phyloP scores from a whole-genome alignment of 2,329 filamentous ascomycete species.

The Lachnellula occidentalis region DNA sequence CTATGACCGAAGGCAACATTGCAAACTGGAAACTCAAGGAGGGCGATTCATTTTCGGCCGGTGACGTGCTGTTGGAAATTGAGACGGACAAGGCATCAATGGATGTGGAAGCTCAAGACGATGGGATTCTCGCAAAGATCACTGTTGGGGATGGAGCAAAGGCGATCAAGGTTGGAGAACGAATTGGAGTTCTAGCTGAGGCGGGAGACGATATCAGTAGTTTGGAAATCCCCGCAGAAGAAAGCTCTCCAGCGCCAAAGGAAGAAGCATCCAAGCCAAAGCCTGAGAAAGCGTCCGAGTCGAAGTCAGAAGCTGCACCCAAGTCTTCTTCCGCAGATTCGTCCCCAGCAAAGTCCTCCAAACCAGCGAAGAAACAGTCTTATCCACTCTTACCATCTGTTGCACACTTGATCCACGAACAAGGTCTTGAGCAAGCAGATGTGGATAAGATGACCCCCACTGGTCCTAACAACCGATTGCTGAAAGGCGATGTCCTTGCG shows the following conservation, averaged over 20 bases:
- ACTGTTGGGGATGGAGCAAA: constrained; percentile 68
- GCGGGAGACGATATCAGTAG: constrained; percentile 70
- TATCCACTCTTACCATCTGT: constrained; percentile 81
- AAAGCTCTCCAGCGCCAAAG: constrained; percentile 33
- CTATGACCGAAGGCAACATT: constrained; percentile 92
- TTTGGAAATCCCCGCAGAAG: constrained; percentile 70
- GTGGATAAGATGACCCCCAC: constrained; percentile 78
- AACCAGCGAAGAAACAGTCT: constrained; percentile 56
- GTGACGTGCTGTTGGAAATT: constrained; percentile 85
- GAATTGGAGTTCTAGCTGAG: constrained; percentile 81
- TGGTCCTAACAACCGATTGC: constrained; percentile 78
- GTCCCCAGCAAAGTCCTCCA: constrained; percentile 34
- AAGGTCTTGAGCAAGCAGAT: constrained; percentile 70
- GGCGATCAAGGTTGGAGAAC: constrained; percentile 67
- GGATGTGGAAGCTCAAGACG: constrained; percentile 91
- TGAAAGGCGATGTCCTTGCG: constrained; percentile 93
- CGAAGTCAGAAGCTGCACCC: constrained; percentile 17
- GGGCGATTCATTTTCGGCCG: constrained; percentile 74
- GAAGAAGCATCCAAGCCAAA: constrained; percentile 26
- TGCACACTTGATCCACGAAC: constrained; percentile 70
- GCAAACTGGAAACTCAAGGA: constrained; percentile 81
- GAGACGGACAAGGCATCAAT: constrained; percentile 93
- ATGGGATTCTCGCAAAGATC: constrained; percentile 82
- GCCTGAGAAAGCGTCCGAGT: constrained; percentile 14
- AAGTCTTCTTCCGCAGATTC: constrained; percentile 17